A percentile compares a stretch with the other conserved stretches of the same genome.
These are phyloP conservation scores for Gillenia trifoliata DNA, from an alignment of 306 rosid genomes.

Conservation along the genomic window DNA sequence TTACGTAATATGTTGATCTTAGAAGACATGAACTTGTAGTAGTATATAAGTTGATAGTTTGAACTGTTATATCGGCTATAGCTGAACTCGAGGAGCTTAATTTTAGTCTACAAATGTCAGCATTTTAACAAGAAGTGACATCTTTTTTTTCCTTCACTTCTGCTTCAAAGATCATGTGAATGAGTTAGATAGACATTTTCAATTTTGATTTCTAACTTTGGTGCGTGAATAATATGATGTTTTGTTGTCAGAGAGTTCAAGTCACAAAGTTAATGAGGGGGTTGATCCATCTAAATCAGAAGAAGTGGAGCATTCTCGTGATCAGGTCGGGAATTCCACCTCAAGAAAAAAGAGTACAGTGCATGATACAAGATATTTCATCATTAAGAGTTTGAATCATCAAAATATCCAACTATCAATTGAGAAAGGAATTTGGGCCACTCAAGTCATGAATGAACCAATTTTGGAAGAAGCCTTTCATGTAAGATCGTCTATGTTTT, in stretches of 20 bases:
- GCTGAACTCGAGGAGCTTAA: neutral
- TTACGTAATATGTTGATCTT: neutral
- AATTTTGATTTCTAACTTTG: neutral
- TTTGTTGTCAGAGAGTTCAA: conserved; percentile 54
- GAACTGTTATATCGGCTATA: neutral
- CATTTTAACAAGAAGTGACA: neutral
- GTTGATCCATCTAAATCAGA: conserved; percentile 34
- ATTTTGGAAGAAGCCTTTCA: conserved; percentile 74
- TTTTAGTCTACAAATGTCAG: neutral
- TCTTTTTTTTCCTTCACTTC: neutral
- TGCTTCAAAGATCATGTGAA: neutral
- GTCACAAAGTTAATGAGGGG: conserved; percentile 43
- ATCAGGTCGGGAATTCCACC: conserved; percentile 30
- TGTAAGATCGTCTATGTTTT: conserved; percentile 42
- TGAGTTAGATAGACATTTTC: neutral
- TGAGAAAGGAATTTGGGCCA: conserved; percentile 89
- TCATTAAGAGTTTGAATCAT: conserved; percentile 71
- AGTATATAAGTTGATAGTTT: neutral
- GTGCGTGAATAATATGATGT: conserved; percentile 5
- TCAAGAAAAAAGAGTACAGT: conserved; percentile 36
- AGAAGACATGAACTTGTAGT: neutral
- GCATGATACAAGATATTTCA: conserved; percentile 44
- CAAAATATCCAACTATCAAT: conserved; percentile 57
- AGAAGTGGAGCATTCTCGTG: conserved; percentile 32
- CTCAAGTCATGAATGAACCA: conserved; percentile 76